A percentile compares a stretch with the other conserved stretches of the same genome.
These are phyloP conservation scores for Camellia oleifera DNA, from an alignment of 179 eudicot species.

Conservation along the genomic window DNA sequence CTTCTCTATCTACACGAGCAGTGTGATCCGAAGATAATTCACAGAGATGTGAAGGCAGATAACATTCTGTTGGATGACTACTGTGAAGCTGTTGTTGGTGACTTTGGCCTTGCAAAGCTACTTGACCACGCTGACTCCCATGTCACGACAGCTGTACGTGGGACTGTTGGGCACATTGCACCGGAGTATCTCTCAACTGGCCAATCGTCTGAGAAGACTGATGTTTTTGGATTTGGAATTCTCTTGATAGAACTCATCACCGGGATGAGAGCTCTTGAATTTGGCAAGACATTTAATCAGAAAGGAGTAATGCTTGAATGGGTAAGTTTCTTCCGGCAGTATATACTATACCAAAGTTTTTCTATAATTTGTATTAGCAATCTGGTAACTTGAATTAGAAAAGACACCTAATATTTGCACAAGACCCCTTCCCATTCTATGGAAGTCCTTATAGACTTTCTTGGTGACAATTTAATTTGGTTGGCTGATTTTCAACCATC, in stretches of 20 bases:
- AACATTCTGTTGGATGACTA: conserved; percentile 74
- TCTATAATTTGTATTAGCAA: not conserved
- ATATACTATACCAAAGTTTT: not conserved
- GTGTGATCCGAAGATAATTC: conserved; percentile 92
- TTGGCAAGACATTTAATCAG: conserved; percentile 71
- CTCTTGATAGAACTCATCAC: conserved; percentile 89
- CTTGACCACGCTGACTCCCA: conserved; percentile 89
- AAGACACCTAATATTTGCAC: not conserved
- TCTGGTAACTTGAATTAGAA: not conserved
- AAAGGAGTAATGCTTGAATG: conserved; percentile 93
- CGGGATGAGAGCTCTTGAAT: conserved; percentile 87
- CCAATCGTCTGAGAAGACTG: conserved; percentile 88
- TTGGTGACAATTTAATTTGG: not conserved
- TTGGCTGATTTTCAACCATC: not conserved
- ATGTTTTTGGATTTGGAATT: conserved; percentile 90
- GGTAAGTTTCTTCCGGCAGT: conserved; percentile 42
- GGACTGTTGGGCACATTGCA: conserved; percentile 92
- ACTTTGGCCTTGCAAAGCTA: conserved; percentile 94
- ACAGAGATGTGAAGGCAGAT: conserved; percentile 92
- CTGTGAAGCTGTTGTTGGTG: conserved; percentile 87
- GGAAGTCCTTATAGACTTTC: not conserved
- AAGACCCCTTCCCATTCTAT: not conserved
- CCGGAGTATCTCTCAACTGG: conserved; percentile 93
- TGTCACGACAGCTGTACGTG: conserved; percentile 91
- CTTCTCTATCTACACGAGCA: conserved; percentile 89